Evolutionary conservation across 371 early-diverging fungal species (phyloP), one percentile per base, ranked within the genome.

Genomic region (Syncephalastrum sp.): DNA sequence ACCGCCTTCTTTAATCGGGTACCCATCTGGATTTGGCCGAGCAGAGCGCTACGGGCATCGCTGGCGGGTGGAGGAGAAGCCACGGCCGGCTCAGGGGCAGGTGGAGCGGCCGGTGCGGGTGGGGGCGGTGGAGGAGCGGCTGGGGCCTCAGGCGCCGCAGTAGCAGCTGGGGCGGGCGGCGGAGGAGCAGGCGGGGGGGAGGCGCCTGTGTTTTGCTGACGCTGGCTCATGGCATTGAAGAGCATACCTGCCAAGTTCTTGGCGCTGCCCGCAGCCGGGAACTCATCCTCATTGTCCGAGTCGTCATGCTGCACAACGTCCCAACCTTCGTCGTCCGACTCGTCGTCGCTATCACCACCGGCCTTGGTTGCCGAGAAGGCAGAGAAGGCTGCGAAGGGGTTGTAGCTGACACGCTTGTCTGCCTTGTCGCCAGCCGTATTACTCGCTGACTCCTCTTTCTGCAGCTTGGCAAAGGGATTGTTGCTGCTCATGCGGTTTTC

Each of bases 221-320:
- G 65, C 46, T 69, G 61, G 45, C 66, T 64, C 61, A 75, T 69
- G 10, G 70, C 75, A 58, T 62, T 67, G 50, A 78, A 78, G 17
- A 78, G 53, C 54, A 60, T 68, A 29, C 74, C 71, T 29, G 79
- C 79, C 42, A 78, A 56, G 24, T 75, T 75, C 52, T 75, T 78
- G 8, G 79, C 79, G 52, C 74, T 75, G 24, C 79, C 79, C 24
- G 79, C 79, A 51, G 79, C 79, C 57, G 79, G 79, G 56, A 77
- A 77, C 42, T 77, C 74, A 10, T 63, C 57, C 54, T 78, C 75
- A 51, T 78, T 70, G 23, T 75, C 74, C 4, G 69, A 67, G 47
- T 70, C 71, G 33, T 74, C 67, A 46, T 71, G 56, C 56, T 74
- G 57, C 14, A 59, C 65, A 54, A 57, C 69, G 48, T 68, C 73